Evolutionary conservation across 352 stramenopile species (phyloP).

Genomic region (Phytopythium helicoides): DNA sequence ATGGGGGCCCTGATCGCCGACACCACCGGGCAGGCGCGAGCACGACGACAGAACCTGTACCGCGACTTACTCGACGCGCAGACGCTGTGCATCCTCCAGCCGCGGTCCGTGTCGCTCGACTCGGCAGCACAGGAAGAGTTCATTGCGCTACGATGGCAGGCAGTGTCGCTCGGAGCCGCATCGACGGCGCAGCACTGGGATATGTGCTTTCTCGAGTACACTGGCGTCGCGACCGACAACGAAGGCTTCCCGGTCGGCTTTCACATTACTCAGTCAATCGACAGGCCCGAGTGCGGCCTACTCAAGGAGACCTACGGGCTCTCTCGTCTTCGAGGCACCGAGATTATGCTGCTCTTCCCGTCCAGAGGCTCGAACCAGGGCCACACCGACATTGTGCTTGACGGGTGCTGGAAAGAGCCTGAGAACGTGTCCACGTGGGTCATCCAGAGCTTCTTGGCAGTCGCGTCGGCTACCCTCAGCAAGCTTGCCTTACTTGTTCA

Average conservation of each 20-base stretch:
- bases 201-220: conserved; percentile 74
- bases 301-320: conserved; percentile 68
- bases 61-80: conserved; percentile 59
- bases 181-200: conserved; percentile 52
- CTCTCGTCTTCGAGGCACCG: conserved; percentile 39
- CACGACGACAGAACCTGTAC: conserved; percentile 51
- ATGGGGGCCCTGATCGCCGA: conserved; percentile 65
- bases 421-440: conserved; percentile 39
- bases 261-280: conserved; percentile 54
- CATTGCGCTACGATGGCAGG: conserved; percentile 71
- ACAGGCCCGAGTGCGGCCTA: conserved; percentile 50
- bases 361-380: conserved; percentile 23
- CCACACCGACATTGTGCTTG: conserved; percentile 56
- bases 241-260: conserved; percentile 59
- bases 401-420: conserved; percentile 38
- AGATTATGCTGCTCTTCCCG: conserved; percentile 48
- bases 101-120: conserved; percentile 23
- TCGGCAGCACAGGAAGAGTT: conserved; percentile 50
- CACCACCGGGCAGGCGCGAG: conserved; percentile 33
- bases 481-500: conserved; percentile 58
- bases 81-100: conserved; percentile 52
- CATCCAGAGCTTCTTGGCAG: conserved; percentile 37
- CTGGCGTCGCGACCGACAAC: conserved; percentile 53
- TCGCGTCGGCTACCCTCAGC: conserved; percentile 29
- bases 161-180: conserved; percentile 49